These are phyloP conservation scores for Globisporangium abappressorium DNA, from an alignment of 352 stramenopile genomes.

Conservation along the genomic window DNA sequence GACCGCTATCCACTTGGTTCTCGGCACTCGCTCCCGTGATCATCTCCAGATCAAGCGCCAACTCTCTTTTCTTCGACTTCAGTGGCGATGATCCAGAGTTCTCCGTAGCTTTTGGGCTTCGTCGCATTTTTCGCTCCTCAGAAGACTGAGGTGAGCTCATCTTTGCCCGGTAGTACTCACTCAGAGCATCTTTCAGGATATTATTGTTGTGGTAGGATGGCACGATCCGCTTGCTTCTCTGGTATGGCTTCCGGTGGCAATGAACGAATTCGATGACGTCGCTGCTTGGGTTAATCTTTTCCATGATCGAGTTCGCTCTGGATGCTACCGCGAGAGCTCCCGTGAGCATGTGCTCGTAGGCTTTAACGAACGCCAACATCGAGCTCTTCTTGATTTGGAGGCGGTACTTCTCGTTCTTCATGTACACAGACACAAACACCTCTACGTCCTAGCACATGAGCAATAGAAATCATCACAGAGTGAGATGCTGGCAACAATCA, in stretches of 20 bases:
- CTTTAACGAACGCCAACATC: slow-evolving; percentile 63
- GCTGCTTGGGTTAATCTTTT: slow-evolving; percentile 46
- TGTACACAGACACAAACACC: slow-evolving; percentile 67
- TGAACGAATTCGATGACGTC: slow-evolving; percentile 72
- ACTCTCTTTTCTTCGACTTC: slow-evolving; percentile 6
- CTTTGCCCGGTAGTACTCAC: slow-evolving; percentile 37
- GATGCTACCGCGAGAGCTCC: slow-evolving; percentile 34
- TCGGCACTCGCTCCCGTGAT: slow-evolving; percentile 2
- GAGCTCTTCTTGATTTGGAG: slow-evolving; percentile 82
- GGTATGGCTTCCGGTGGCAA: slow-evolving; percentile 39
- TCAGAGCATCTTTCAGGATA: slow-evolving; percentile 50
- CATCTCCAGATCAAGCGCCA: slow-evolving; percentile 17
- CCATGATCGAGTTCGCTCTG: slow-evolving; percentile 37
- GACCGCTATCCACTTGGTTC: not conserved
- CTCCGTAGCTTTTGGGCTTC: slow-evolving; percentile 7
- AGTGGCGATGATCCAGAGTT: slow-evolving; percentile 9
- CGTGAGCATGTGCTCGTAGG: slow-evolving; percentile 58
- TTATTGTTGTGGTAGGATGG: slow-evolving; percentile 47
- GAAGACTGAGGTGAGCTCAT: slow-evolving; percentile 12
- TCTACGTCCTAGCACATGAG: slow-evolving; percentile 54
- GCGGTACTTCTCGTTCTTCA: slow-evolving; percentile 87
- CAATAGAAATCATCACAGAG: slow-evolving; percentile 5
- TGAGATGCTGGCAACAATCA: not conserved
- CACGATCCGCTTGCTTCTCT: slow-evolving; percentile 44
- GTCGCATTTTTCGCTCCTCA: slow-evolving; percentile 15